phyloP scores from a whole-genome alignment of 2,329 filamentous ascomycete genomes.

The Simplicillium sp. region DNA sequence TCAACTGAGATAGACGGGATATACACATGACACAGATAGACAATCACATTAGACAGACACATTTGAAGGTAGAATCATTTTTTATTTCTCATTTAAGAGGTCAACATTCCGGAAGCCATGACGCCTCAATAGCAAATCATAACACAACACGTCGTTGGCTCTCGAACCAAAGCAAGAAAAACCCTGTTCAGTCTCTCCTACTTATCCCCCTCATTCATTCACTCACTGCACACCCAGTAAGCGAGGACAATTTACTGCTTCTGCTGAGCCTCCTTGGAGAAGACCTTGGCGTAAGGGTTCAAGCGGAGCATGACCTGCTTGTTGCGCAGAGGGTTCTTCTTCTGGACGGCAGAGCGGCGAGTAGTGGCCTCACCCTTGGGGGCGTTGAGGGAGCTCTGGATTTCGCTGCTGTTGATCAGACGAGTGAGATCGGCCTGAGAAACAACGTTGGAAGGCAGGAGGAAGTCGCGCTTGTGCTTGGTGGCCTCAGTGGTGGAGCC shows the following conservation, averaged over 20 bases:
- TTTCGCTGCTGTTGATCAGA: slow-evolving; percentile 98
- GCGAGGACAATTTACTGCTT: slow-evolving; percentile 23
- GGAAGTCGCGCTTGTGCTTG: slow-evolving; percentile 97
- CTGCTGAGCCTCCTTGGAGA: slow-evolving; percentile 56
- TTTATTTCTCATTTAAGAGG: slow-evolving; percentile 22
- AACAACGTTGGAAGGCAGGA: slow-evolving; percentile 86
- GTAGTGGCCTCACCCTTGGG: slow-evolving; percentile 84
- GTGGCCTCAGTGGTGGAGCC: slow-evolving; percentile 84
- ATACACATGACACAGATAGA: too few species aligned
- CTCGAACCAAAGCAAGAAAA: not conserved
- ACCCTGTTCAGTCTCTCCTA: not conserved
- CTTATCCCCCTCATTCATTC: slow-evolving; percentile 9
- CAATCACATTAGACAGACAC: too few species aligned
- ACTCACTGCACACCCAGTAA: slow-evolving; percentile 28
- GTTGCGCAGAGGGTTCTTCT: slow-evolving; percentile 99
- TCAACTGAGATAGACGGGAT: too few species aligned
- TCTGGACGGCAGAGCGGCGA: slow-evolving; percentile 88
- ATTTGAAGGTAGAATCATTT: slow-evolving; percentile 14
- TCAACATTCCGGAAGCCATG: slow-evolving; percentile 26
- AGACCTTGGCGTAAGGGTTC: slow-evolving; percentile 94
- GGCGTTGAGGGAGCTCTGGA: slow-evolving; percentile 89
- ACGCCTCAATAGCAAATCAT: slow-evolving; percentile 27
- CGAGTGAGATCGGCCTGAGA: slow-evolving; percentile 91
- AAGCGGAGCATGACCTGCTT: slow-evolving; percentile 97
- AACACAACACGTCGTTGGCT: not conserved